Conservation (phyloP, 257 asterid species). For the Ocimum tenuiflorum region DNA sequence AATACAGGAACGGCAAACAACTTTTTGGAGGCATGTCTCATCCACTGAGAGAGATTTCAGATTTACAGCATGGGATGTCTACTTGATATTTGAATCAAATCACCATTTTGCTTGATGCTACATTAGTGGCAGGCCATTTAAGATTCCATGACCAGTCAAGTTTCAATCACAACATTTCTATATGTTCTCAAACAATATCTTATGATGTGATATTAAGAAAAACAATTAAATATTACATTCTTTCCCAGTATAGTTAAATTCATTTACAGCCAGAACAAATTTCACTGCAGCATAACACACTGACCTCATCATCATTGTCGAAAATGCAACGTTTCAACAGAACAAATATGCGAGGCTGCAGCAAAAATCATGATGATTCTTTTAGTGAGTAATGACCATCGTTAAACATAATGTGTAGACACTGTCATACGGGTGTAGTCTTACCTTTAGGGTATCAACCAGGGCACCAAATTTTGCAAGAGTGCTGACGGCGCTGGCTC, state of each 20-base stretch:
- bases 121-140: no score
- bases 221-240: neutral
- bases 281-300: constrained; percentile 25
- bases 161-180: no score
- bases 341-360: constrained; percentile 86
- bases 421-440: neutral
- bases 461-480: constrained; percentile 85
- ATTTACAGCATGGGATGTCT: no score
- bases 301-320: constrained; percentile 90
- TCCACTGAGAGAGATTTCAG: no score
- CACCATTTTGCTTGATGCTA: no score
- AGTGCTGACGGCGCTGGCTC: constrained; percentile 95
- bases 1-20: no score
- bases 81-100: no score
- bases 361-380: constrained; percentile 15
- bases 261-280: constrained; percentile 1
- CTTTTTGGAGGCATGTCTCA: no score
- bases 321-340: constrained; percentile 79
- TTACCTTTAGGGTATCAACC: constrained; percentile 80
- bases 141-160: no score
- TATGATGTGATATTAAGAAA: neutral
- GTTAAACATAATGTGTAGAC: constrained; percentile 8
- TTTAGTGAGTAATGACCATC: constrained; percentile 16
- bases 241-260: neutral
- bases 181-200: no score